These are phyloP conservation scores for Sugiyamaella chiloensis DNA, from an alignment of 805 yeast species.

Conservation along the genomic window DNA sequence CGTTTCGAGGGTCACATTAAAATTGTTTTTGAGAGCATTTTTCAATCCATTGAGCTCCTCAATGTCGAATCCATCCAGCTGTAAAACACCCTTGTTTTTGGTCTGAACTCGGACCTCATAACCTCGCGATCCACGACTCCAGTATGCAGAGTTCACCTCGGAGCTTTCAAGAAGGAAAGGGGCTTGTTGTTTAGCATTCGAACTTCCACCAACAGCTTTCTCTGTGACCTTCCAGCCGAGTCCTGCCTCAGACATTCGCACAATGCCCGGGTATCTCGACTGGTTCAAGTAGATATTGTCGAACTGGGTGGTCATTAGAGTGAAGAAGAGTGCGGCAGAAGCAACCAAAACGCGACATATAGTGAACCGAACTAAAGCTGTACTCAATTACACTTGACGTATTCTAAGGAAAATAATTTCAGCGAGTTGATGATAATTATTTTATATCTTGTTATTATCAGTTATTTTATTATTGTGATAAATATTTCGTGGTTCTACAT, in stretches of 20 bases:
- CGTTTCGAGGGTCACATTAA: slow-evolving; percentile 69
- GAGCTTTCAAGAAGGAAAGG: slow-evolving; percentile 90
- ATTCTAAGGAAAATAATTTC: no score
- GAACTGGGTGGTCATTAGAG: slow-evolving; percentile 50
- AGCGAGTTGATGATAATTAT: no score
- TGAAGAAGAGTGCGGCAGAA: background rate
- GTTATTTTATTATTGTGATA: no score
- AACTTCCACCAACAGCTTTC: slow-evolving; percentile 43
- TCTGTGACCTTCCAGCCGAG: slow-evolving; percentile 87
- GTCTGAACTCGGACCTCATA: slow-evolving; percentile 88
- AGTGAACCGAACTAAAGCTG: no score
- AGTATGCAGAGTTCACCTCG: slow-evolving; percentile 71
- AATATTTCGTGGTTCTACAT: no score
- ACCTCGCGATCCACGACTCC: slow-evolving; percentile 95
- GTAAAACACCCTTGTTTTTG: slow-evolving; percentile 78
- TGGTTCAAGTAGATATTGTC: slow-evolving; percentile 89
- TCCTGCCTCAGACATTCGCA: slow-evolving; percentile 95
- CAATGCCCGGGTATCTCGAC: slow-evolving; percentile 77
- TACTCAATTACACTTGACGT: no score
- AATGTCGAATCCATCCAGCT: slow-evolving; percentile 86
- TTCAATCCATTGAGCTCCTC: slow-evolving; percentile 77
- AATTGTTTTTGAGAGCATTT: slow-evolving; percentile 76
- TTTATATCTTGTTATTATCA: background rate
- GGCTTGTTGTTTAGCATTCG: slow-evolving; percentile 42
- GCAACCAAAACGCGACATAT: background rate